Conservation (phyloP, 2,329 filamentous ascomycete genomes). For the Emericellopsis cladophorae region DNA sequence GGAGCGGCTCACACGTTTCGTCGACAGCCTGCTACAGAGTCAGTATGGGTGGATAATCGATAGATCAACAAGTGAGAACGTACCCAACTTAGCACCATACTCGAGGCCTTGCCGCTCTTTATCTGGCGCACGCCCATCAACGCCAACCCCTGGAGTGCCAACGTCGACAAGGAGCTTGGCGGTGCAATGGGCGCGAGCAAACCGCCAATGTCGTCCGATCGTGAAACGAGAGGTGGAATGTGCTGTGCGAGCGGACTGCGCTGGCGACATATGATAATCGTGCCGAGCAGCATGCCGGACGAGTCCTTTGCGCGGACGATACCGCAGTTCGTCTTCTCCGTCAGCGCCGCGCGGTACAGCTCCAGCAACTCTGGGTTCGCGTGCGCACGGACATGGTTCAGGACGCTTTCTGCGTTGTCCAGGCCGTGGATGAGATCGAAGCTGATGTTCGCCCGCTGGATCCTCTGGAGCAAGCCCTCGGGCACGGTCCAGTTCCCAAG, state of each 20-base stretch:
- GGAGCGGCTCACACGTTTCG: constrained; percentile 59
- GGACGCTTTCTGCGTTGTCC: constrained; percentile 61
- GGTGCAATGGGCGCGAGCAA: constrained; percentile 72
- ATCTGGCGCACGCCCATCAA: constrained; percentile 73
- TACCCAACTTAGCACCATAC: constrained; percentile 71
- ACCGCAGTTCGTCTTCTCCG: constrained; percentile 59
- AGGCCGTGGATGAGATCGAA: constrained; percentile 77
- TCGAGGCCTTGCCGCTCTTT: constrained; percentile 62
- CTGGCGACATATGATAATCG: constrained; percentile 65
- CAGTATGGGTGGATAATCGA: constrained; percentile 6
- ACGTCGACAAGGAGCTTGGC: constrained; percentile 51
- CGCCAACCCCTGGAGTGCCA: constrained; percentile 65
- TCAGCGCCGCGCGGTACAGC: constrained; percentile 65
- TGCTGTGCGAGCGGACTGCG: constrained; percentile 55
- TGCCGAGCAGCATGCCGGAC: constrained; percentile 58
- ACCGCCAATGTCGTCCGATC: constrained; percentile 50
- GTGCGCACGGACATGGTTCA: constrained; percentile 62
- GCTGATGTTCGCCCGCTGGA: constrained; percentile 59
- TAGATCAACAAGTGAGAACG: constrained; percentile 19
- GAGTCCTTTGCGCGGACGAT: constrained; percentile 71
- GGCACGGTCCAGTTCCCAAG: constrained; percentile 63
- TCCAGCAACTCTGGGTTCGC: constrained; percentile 68
- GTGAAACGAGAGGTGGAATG: constrained; percentile 54
- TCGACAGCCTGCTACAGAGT: constrained; percentile 42
- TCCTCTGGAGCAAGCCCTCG: constrained; percentile 60